Conservation (phyloP, 2,329 filamentous ascomycete species). For the Colletotrichum aenigma region DNA sequence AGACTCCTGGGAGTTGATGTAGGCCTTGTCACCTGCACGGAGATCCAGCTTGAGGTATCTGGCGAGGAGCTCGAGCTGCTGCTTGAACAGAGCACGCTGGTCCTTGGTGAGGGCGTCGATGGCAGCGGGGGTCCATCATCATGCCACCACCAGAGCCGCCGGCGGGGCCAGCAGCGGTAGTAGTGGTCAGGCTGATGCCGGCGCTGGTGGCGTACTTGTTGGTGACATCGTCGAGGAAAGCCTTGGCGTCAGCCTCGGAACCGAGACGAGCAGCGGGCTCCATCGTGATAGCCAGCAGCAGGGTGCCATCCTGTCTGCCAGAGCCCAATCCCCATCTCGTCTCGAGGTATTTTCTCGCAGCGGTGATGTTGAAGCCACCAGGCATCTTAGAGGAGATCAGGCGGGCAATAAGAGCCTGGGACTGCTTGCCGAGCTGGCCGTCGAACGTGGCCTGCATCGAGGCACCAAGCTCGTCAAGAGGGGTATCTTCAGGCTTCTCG, state of each 20-base stretch:
- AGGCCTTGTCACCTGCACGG: constrained; percentile 93
- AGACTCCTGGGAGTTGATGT: constrained; percentile 82
- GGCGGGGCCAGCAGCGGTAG: constrained; percentile 74
- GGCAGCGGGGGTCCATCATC: constrained; percentile 99
- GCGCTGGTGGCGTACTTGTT: constrained; percentile 88
- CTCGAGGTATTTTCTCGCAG: constrained; percentile 93
- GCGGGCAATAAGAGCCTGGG: constrained; percentile 88
- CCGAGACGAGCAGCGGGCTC: constrained; percentile 89
- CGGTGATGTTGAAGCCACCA: constrained; percentile 97
- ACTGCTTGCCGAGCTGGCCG: constrained; percentile 96
- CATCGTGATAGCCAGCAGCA: constrained; percentile 89
- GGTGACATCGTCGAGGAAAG: constrained; percentile 84
- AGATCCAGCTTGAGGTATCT: constrained; percentile 97
- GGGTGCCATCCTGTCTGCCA: constrained; percentile 88
- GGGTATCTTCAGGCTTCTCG: constrained; percentile 97
- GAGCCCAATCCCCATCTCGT: constrained; percentile 87
- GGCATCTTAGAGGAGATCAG: constrained; percentile 99
- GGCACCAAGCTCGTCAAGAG: constrained; percentile 91
- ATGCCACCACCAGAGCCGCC: constrained; percentile 79
- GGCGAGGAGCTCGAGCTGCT: constrained; percentile 93
- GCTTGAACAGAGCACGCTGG: constrained; percentile 94
- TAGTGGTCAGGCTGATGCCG: constrained; percentile 82
- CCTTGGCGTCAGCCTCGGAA: constrained; percentile 89
- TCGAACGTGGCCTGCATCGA: constrained; percentile 99
- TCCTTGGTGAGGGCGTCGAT: constrained; percentile 97